A percentile compares a stretch with the other conserved stretches of the same genome.
phyloP scores from a whole-genome alignment of 306 rosid species.

The Mimosa pudica region DNA sequence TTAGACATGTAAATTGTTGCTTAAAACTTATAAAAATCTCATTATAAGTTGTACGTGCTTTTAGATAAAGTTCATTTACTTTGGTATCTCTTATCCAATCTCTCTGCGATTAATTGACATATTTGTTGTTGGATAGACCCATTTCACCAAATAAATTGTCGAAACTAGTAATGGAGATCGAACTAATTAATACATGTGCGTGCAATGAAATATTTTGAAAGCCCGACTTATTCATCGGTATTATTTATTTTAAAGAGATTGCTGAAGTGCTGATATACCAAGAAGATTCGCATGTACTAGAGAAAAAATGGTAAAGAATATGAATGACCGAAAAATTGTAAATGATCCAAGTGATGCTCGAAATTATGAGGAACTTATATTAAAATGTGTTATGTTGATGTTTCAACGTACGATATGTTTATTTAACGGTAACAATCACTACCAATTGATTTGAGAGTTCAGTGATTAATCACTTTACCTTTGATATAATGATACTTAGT shows the following conservation, averaged over 20 bases:
- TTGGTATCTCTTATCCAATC: neutral
- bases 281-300: neutral
- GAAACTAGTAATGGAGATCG: neutral
- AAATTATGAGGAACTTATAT: neutral
- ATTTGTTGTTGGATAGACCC: neutral
- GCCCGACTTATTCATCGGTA: neutral
- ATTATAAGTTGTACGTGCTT: neutral
- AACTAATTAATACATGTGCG: neutral
- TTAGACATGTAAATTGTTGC: neutral
- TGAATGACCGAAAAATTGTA: neutral
- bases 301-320: neutral
- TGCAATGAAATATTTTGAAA: neutral
- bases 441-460: too few species aligned
- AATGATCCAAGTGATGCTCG: neutral
- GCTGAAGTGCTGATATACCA: neutral
- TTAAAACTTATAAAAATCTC: neutral
- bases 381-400: too few species aligned
- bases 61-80: neutral
- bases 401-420: too few species aligned
- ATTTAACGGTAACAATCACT: too few species aligned
- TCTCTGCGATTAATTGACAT: neutral
- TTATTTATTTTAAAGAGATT: neutral
- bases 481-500: too few species aligned
- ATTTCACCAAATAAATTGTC: conserved; percentile 1
- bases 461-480: too few species aligned